Evolutionary conservation across 805 yeast genomes (phyloP).

Genomic region (Yarrowia sp.): DNA sequence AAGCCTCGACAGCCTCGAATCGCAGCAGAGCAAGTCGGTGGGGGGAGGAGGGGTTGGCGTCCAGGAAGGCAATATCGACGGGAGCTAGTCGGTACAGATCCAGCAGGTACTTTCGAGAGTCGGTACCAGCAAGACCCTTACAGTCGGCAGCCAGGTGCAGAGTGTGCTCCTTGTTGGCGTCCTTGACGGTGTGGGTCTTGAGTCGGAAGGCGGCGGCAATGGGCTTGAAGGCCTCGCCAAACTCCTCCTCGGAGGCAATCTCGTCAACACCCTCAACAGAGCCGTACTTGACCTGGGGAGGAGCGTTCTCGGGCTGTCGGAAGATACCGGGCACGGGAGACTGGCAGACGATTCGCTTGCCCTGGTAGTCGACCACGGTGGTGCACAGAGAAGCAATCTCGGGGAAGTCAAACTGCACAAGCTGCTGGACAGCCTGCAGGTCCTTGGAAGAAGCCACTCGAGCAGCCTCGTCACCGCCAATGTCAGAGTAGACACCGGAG

Average conservation of each 20-base stretch:
- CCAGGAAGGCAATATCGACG: constrained; percentile 77
- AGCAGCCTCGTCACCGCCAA: constrained; percentile 88
- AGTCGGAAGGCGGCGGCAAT: constrained; percentile 80
- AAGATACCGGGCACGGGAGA: constrained; percentile 95
- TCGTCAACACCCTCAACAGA: constrained; percentile 64
- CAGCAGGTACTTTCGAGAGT: constrained; percentile 80
- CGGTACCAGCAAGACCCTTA: constrained; percentile 86
- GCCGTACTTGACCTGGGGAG: constrained; percentile 74
- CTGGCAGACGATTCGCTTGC: constrained; percentile 87
- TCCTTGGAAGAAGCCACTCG: constrained; percentile 82
- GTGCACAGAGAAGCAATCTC: constrained; percentile 78
- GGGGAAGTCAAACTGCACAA: constrained; percentile 68
- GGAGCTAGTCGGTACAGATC: constrained; percentile 88
- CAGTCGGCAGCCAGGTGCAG: constrained; percentile 75
- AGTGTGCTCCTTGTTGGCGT: constrained; percentile 54
- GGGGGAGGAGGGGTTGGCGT: constrained; percentile 68
- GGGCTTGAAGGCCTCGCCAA: constrained; percentile 62
- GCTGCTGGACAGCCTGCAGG: constrained; percentile 68
- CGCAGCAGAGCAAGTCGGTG: constrained; percentile 81
- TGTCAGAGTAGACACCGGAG: constrained; percentile 66
- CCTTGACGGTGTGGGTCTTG: constrained; percentile 68
- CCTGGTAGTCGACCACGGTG: constrained; percentile 87
- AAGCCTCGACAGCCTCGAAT: constrained; percentile 86
- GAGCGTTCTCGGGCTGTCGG: constrained; percentile 52
- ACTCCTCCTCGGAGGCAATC: constrained; percentile 59